Percentiles rank a stretch among this genome's conserved stretches.
Evolutionary conservation across 2,329 filamentous ascomycete genomes (phyloP).

Genomic region (Aureobasidium melanogenum): DNA sequence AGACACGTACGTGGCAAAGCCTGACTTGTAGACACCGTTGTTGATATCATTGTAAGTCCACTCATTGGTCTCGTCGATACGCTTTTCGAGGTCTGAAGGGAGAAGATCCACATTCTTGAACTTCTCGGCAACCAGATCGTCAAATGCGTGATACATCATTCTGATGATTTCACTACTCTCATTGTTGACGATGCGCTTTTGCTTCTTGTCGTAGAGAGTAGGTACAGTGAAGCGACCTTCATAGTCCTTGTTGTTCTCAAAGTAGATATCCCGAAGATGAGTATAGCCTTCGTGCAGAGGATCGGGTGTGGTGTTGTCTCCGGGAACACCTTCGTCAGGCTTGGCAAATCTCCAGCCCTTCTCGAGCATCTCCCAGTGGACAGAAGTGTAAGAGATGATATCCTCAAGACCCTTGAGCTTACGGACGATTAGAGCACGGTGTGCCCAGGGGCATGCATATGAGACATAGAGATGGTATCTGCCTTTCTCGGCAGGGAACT

Average conservation of each 20-base stretch:
- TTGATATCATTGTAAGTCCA: constrained; percentile 40
- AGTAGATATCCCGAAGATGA: constrained; percentile 72
- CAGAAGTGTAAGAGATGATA: constrained; percentile 67
- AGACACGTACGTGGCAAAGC: constrained; percentile 37
- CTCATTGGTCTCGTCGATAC: constrained; percentile 42
- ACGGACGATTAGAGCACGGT: constrained; percentile 76
- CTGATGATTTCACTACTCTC: constrained; percentile 83
- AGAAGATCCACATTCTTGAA: constrained; percentile 37
- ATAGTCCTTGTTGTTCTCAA: constrained; percentile 63
- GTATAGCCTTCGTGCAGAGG: constrained; percentile 60
- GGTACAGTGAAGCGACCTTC: constrained; percentile 78
- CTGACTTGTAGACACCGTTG: constrained; percentile 39
- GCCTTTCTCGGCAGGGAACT: constrained; percentile 77
- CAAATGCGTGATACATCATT: constrained; percentile 74
- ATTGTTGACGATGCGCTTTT: constrained; percentile 64
- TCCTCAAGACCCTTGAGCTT: constrained; percentile 89
- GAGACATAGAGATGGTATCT: constrained; percentile 93
- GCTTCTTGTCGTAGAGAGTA: constrained; percentile 62
- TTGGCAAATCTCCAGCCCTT: constrained; percentile 76
- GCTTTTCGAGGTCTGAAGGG: constrained; percentile 33
- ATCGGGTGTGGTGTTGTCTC: constrained; percentile 50
- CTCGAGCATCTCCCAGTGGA: constrained; percentile 81
- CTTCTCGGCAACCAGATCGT: constrained; percentile 38
- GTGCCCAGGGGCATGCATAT: constrained; percentile 92
- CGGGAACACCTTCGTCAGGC: constrained; percentile 47